phyloP scores from a whole-genome alignment of 1,139 yeast genomes.

The Suhomyces kunorum region DNA sequence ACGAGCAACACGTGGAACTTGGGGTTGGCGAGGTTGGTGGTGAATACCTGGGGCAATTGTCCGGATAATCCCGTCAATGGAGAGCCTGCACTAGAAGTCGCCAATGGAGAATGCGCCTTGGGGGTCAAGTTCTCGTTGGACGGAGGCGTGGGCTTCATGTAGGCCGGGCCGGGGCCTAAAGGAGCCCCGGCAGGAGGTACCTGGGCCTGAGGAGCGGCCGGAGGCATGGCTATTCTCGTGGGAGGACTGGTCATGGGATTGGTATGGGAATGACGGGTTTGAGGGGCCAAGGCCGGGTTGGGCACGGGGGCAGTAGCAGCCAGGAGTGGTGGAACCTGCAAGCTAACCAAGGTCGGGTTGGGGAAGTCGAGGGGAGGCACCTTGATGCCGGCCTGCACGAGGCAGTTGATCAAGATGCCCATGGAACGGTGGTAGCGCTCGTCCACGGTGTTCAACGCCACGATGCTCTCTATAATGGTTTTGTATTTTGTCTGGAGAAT shows the following conservation, averaged over 20 bases:
- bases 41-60: slow-evolving; percentile 16
- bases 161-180: slow-evolving; percentile 3
- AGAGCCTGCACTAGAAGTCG: slow-evolving; percentile 14
- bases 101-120: slow-evolving; percentile 17
- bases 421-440: slow-evolving; percentile 58
- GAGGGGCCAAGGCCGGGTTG: slow-evolving; percentile 12
- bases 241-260: slow-evolving; percentile 17
- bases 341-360: slow-evolving; percentile 30
- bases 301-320: slow-evolving; percentile 5
- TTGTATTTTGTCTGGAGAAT: slow-evolving; percentile 59
- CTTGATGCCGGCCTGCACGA: slow-evolving; percentile 62
- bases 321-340: slow-evolving; percentile 19
- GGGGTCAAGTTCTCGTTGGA: slow-evolving; percentile 16
- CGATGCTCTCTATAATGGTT: slow-evolving; percentile 60
- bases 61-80: slow-evolving; percentile 12
- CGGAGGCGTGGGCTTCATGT: slow-evolving; percentile 15
- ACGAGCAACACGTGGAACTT: slow-evolving; percentile 75
- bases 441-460: slow-evolving; percentile 55
- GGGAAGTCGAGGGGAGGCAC: slow-evolving; percentile 66
- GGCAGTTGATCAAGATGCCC: slow-evolving; percentile 47
- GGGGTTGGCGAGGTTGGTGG: slow-evolving; percentile 41
- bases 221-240: slow-evolving; percentile 11
- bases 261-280: slow-evolving; percentile 12
- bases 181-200: slow-evolving; percentile 7
- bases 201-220: slow-evolving; percentile 1